Percentiles rank a stretch among this genome's conserved stretches.
Evolutionary conservation across 192 early-diverging fungal genomes (phyloP).

Genomic region (Umbelopsis sp.): DNA sequence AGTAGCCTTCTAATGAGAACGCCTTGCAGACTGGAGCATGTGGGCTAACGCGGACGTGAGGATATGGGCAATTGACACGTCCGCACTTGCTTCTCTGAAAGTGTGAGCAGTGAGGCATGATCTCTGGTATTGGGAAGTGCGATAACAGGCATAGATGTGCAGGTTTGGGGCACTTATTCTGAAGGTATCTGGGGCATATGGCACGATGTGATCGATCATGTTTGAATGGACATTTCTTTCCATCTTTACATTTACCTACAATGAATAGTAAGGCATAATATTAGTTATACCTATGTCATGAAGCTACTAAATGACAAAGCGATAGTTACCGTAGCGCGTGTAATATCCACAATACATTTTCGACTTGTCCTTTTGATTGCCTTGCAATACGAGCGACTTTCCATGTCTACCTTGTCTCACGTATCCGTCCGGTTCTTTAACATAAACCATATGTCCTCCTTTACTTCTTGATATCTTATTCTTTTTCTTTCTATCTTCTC

Average conservation of each 20-base stretch:
- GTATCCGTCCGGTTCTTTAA: conserved; percentile 30
- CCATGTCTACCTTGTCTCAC: conserved; percentile 25
- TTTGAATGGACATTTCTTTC: conserved; percentile 39
- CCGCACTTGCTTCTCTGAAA: conserved; percentile 65
- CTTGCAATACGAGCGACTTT: conserved; percentile 28
- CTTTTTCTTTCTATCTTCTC: background rate
- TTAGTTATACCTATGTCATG: background rate
- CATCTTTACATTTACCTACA: conserved; percentile 42
- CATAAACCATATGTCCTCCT: conserved; percentile 26
- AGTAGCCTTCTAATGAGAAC: conserved; percentile 67
- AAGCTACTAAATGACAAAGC: background rate
- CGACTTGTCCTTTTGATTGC: background rate
- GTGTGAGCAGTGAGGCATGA: conserved; percentile 62
- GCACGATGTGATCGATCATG: conserved; percentile 53
- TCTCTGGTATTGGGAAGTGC: conserved; percentile 57
- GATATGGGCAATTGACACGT: conserved; percentile 54
- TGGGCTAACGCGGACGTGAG: conserved; percentile 56
- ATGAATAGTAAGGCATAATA: too few species aligned
- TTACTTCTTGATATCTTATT: conserved; percentile 14
- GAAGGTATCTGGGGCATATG: conserved; percentile 52
- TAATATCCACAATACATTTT: conserved; percentile 25
- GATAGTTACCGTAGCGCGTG: conserved; percentile 30
- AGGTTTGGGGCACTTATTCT: conserved; percentile 45
- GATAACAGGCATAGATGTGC: conserved; percentile 46
- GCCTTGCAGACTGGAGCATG: conserved; percentile 64